phyloP scores from a whole-genome alignment of 495 filamentous ascomycete species.

The Podospora pseudopauciseta region DNA sequence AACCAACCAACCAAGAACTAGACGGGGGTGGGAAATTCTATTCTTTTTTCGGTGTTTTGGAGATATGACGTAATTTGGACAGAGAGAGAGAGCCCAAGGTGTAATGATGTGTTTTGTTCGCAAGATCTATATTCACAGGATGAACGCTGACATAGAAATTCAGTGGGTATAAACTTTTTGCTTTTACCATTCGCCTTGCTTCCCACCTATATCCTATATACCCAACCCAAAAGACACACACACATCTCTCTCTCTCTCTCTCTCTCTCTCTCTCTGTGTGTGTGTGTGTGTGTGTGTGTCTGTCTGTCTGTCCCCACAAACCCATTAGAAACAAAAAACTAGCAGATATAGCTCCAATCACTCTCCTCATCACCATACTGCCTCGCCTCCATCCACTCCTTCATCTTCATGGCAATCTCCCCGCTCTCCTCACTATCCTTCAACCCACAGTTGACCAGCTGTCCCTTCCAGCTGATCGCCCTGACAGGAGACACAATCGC shows the following conservation, averaged over 20 bases:
- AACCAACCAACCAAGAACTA: neutral
- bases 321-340: neutral
- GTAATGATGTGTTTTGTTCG: neutral
- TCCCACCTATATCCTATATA: conserved; percentile 4
- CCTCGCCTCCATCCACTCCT: conserved; percentile 91
- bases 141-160: neutral
- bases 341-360: conserved; percentile 64
- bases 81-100: neutral
- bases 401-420: conserved; percentile 77
- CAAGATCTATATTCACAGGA: neutral
- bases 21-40: neutral
- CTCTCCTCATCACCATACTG: conserved; percentile 93
- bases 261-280: too few species aligned
- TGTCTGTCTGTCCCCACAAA: neutral
- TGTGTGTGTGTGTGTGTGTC: too few species aligned
- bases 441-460: conserved; percentile 74
- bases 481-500: conserved; percentile 80
- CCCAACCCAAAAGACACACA: conserved; percentile 1
- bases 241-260: neutral
- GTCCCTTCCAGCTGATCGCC: conserved; percentile 77
- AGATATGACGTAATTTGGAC: neutral
- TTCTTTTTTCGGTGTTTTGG: conserved; percentile 1
- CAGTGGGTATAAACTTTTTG: conserved; percentile 6
- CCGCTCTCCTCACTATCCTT: conserved; percentile 77
- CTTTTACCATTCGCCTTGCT: conserved; percentile 1